Evolutionary conservation across 2,329 filamentous ascomycete genomes (phyloP).

Genomic region (Beauveria sp.): DNA sequence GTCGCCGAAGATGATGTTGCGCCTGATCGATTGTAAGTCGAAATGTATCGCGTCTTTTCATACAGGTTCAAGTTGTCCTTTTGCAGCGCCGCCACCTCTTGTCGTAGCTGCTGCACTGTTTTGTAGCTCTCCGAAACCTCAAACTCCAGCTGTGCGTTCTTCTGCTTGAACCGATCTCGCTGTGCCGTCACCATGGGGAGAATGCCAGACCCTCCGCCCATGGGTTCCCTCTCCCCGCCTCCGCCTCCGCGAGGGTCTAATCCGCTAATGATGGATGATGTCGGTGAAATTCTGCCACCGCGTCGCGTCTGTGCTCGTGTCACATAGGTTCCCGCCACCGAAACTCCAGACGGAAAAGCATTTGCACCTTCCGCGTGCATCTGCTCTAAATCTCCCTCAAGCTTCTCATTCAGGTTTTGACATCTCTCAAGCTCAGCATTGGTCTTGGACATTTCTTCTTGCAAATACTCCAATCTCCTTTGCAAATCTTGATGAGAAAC

Average conservation of each 20-base stretch:
- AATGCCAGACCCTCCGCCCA: conserved; percentile 76
- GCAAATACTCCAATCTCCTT: conserved; percentile 66
- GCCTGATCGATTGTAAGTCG: conserved; percentile 74
- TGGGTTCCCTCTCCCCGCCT: conserved; percentile 46
- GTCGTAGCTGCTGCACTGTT: conserved; percentile 75
- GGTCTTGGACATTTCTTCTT: conserved; percentile 74
- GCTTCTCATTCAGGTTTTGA: conserved; percentile 74
- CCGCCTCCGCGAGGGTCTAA: conserved; percentile 60
- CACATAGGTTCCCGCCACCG: conserved; percentile 84
- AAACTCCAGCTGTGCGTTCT: conserved; percentile 81
- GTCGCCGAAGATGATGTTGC: conserved; percentile 54
- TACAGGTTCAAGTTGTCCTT: conserved; percentile 95
- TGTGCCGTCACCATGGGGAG: conserved; percentile 98
- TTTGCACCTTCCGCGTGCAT: conserved; percentile 81
- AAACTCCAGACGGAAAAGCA: conserved; percentile 80
- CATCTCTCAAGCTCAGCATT: conserved; percentile 82
- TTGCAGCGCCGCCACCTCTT: conserved; percentile 85
- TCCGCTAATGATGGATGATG: conserved; percentile 97
- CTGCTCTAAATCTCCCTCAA: conserved; percentile 85
- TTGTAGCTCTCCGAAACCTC: conserved; percentile 81
- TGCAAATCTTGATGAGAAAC: conserved; percentile 93
- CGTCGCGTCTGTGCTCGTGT: conserved; percentile 56
- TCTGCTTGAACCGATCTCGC: conserved; percentile 95
- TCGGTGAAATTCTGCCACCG: conserved; percentile 70
- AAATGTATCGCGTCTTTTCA: conserved; percentile 95